These are phyloP conservation scores for Takashimella tepidaria DNA, from an alignment of 1,284 basidiomycete species.

Conservation along the genomic window DNA sequence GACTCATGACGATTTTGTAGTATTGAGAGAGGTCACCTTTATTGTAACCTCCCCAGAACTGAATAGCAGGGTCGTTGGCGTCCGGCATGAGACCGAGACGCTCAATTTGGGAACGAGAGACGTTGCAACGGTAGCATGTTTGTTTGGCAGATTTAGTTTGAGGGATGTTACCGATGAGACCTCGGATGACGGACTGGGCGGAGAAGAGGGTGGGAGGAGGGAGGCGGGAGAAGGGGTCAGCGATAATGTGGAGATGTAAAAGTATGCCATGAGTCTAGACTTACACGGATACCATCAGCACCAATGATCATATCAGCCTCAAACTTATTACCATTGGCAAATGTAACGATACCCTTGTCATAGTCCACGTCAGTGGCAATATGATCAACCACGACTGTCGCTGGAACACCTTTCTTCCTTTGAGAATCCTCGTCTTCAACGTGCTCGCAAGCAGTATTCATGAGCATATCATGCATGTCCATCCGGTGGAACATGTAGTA, in stretches of 20 bases:
- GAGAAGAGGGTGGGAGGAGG: background rate
- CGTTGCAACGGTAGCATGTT: constrained; percentile 49
- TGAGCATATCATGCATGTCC: constrained; percentile 43
- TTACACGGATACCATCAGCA: constrained; percentile 44
- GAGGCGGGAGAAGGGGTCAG: background rate
- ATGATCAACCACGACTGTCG: constrained; percentile 36
- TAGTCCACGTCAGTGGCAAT: constrained; percentile 36
- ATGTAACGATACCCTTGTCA: constrained; percentile 33
- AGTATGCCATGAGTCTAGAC: constrained; percentile 1
- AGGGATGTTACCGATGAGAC: constrained; percentile 31
- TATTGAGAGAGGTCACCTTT: constrained; percentile 31
- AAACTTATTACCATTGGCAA: constrained; percentile 39
- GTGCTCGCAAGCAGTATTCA: constrained; percentile 30
- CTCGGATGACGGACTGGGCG: constrained; percentile 26
- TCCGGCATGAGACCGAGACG: constrained; percentile 40
- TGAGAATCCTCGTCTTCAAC: background rate
- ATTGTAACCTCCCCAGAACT: constrained; percentile 47
- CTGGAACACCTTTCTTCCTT: constrained; percentile 34
- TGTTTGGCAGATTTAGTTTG: constrained; percentile 40
- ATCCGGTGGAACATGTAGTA: constrained; percentile 43
- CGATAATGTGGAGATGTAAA: background rate
- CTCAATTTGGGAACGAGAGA: constrained; percentile 32
- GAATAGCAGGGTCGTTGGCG: constrained; percentile 41
- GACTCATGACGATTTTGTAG: constrained; percentile 49
- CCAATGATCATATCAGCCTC: constrained; percentile 44